Evolutionary conservation across 1,139 yeast species (phyloP).

Genomic region (Candida tropicalis): DNA sequence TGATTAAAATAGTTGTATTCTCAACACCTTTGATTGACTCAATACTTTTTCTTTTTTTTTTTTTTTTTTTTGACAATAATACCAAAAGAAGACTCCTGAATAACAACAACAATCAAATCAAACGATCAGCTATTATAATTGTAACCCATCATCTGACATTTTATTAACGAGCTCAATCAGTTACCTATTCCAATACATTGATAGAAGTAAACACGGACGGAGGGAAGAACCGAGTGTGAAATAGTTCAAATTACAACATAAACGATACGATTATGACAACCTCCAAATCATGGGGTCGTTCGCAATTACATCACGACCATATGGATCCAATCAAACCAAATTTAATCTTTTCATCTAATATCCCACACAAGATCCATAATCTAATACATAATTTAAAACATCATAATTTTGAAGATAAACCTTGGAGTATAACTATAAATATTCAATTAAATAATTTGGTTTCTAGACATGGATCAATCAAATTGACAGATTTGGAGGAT

Average conservation of each 20-base stretch:
- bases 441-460: constrained; percentile 41
- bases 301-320: neutral
- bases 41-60: neutral
- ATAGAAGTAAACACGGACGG: too few species aligned
- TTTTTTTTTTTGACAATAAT: too few species aligned
- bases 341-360: constrained; percentile 42
- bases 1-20: too few species aligned
- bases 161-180: too few species aligned
- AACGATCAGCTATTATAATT: too few species aligned
- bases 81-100: too few species aligned
- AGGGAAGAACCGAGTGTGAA: too few species aligned
- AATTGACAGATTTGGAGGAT: constrained; percentile 28
- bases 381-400: constrained; percentile 11
- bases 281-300: neutral
- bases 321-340: constrained; percentile 33
- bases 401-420: neutral
- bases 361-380: constrained; percentile 25
- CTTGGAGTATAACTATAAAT: constrained; percentile 28
- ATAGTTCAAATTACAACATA: neutral
- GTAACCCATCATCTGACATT: too few species aligned
- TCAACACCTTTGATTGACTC: too few species aligned
- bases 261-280: neutral
- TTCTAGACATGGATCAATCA: constrained; percentile 30
- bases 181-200: too few species aligned
- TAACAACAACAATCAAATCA: too few species aligned